Conservation (phyloP, 495 filamentous ascomycete genomes). For the Xylaria cubensis region DNA sequence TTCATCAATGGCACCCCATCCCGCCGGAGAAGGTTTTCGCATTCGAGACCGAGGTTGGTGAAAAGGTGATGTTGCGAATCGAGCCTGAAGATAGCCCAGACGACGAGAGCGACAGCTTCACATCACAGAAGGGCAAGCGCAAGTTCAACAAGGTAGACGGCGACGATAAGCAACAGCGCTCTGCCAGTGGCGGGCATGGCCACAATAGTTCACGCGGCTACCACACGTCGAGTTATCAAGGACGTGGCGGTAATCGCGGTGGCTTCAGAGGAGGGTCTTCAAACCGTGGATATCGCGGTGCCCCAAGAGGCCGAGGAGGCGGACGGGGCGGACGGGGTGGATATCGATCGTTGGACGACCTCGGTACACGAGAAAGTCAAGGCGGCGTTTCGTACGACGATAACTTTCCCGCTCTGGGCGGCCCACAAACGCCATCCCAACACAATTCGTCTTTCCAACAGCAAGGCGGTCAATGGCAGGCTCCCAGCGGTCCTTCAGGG, state of each 20-base stretch:
- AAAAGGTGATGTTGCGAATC: slow-evolving; percentile 82
- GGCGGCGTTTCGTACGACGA: slow-evolving; percentile 51
- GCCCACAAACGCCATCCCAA: slow-evolving; percentile 29
- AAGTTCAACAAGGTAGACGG: slow-evolving; percentile 53
- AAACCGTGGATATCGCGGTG: slow-evolving; percentile 32
- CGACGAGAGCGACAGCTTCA: slow-evolving; percentile 63
- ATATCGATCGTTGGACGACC: slow-evolving; percentile 57
- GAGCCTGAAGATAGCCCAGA: slow-evolving; percentile 69
- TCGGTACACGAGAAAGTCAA: slow-evolving; percentile 46
- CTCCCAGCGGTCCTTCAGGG: slow-evolving; percentile 2
- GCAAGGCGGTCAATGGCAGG: slow-evolving; percentile 35
- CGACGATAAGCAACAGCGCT: slow-evolving; percentile 53
- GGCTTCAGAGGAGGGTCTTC: slow-evolving; percentile 36
- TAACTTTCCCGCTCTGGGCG: slow-evolving; percentile 32
- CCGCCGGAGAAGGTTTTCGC: slow-evolving; percentile 67
- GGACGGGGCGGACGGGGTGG: slow-evolving; percentile 51
- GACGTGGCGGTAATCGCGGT: slow-evolving; percentile 57
- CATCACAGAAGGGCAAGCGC: slow-evolving; percentile 63
- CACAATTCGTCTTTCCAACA: slow-evolving; percentile 38
- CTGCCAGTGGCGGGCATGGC: slow-evolving; percentile 39
- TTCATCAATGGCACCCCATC: slow-evolving; percentile 84
- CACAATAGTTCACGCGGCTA: slow-evolving; percentile 47
- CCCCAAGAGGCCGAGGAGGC: slow-evolving; percentile 37
- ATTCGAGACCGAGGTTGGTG: slow-evolving; percentile 82
- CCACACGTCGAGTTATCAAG: slow-evolving; percentile 47